phyloP scores from a whole-genome alignment of 331 rosid genomes.

The Ulmus americana region DNA sequence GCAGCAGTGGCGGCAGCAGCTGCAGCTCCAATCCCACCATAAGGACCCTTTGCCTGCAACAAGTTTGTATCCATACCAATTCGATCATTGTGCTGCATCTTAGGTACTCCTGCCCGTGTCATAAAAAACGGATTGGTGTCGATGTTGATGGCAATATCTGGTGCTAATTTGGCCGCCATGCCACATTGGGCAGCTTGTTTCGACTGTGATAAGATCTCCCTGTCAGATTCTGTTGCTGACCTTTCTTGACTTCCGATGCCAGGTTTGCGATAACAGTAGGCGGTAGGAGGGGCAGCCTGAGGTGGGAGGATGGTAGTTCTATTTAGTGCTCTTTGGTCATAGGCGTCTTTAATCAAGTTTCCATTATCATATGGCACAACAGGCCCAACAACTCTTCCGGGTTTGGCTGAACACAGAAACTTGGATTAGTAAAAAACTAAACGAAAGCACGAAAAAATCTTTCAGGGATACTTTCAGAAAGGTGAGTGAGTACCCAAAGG shows the following conservation, averaged over 20 bases:
- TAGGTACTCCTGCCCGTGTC: conserved; percentile 58
- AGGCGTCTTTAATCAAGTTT: conserved; percentile 45
- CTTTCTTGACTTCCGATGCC: conserved; percentile 39
- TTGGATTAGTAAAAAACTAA: conserved; percentile 10
- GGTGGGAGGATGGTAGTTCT: conserved; percentile 52
- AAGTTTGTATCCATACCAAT: conserved; percentile 46
- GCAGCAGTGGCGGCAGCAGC: conserved; percentile 38
- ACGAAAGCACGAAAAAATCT: not conserved
- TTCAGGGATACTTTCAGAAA: not conserved
- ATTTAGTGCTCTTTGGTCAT: conserved; percentile 48
- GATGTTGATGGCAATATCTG: conserved; percentile 57
- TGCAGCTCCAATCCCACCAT: conserved; percentile 41
- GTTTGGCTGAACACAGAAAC: conserved; percentile 52
- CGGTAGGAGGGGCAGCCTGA: conserved; percentile 35
- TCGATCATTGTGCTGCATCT: conserved; percentile 47
- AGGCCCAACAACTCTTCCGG: conserved; percentile 65
- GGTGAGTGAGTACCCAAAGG: conserved; percentile 38
- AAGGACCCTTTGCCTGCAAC: conserved; percentile 56
- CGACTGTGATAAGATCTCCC: conserved; percentile 35
- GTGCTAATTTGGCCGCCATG: conserved; percentile 56
- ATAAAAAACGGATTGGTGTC: conserved; percentile 72
- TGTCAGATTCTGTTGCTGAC: conserved; percentile 39
- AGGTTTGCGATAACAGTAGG: conserved; percentile 46
- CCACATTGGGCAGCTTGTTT: conserved; percentile 55
- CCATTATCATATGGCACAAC: conserved; percentile 51